Base-by-base conservation (phyloP, 139 green algal species). In the Pseudopediastrum boryanum region DNA sequence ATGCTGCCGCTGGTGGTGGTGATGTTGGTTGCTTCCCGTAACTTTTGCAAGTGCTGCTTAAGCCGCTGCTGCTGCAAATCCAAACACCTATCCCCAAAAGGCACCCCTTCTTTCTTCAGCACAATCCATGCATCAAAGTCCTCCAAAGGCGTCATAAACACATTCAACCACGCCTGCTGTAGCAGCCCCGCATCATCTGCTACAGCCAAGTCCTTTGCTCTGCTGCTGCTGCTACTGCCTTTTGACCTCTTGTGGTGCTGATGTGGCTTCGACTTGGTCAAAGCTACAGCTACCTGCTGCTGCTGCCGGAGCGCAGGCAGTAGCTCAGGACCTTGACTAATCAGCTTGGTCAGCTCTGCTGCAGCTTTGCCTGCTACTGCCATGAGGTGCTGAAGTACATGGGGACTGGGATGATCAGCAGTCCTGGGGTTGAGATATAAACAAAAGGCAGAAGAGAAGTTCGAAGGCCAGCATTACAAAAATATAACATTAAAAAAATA, bases 101-200 rank as follows among this genome's bases (percentile, higher is more conserved):
- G 88, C 50, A 93, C 71, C 2, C 90, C 88, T 21, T 94, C 92
- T 8, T 63, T 51, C n/a, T 87, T 65, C 48, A 96, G 80, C 13
- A 76, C 48, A 8, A 96, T 33, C 29, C 93, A 56, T 0, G 77
- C 85, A 77, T 95, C 90, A 74, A 92, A 94, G 43, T 90, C 85
- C 0, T 35, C 46, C 10, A 89, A 41, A 0, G 80, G 76, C 2
- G 84, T 61, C 0, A 19, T 52, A 50, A 92, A 93, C 2, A 89
- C 73, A 35, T 39, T 38, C 21, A 42, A 12, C 73, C 63, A 78
- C 33, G 33, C 43, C 9, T n/a, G 25, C 44, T 54, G 23, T 48
- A 68, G 71, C 71, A 4, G 6, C 63, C 4, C 5, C 63, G 3
- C 8, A 4, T 4, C 10, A 12, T 4, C 36, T 80, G 41, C 73